Conservation (phyloP, 352 stramenopile species). For the Globisporangium splendens region DNA sequence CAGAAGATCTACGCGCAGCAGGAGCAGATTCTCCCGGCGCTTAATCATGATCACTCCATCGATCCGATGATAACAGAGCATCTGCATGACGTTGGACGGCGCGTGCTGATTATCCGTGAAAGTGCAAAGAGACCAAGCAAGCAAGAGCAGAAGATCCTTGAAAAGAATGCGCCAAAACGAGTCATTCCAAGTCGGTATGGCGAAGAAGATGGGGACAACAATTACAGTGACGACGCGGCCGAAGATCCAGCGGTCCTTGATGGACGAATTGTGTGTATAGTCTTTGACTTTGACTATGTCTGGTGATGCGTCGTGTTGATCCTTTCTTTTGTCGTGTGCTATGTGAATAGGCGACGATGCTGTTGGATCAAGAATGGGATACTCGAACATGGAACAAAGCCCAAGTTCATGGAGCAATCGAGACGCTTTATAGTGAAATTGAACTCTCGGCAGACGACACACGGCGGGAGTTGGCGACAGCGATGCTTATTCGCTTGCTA, state of each 20-base stretch:
- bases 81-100: slow-evolving; percentile 58
- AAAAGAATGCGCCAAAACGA: slow-evolving; percentile 29
- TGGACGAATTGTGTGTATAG: slow-evolving; percentile 47
- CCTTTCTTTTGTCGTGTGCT: not conserved
- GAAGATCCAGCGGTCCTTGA: slow-evolving; percentile 27
- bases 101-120: slow-evolving; percentile 50
- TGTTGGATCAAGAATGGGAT: slow-evolving; percentile 83
- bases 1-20: slow-evolving; percentile 52
- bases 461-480: slow-evolving; percentile 52
- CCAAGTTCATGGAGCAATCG: slow-evolving; percentile 57
- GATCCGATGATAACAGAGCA: slow-evolving; percentile 36
- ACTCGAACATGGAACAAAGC: slow-evolving; percentile 56
- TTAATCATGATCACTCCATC: slow-evolving; percentile 42
- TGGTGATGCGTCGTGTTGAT: not conserved
- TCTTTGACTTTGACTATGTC: not conserved
- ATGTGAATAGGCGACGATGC: slow-evolving; percentile 53
- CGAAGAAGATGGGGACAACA: slow-evolving; percentile 29
- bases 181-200: slow-evolving; percentile 53
- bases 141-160: slow-evolving; percentile 16
- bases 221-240: slow-evolving; percentile 20
- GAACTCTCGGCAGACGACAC: slow-evolving; percentile 37
- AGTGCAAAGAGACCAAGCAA: slow-evolving; percentile 34
- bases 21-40: slow-evolving; percentile 43
- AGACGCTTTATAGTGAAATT: slow-evolving; percentile 68
- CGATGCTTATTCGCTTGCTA: slow-evolving; percentile 65